phyloP scores from a whole-genome alignment of 768 basidiomycete genomes.

The Tricholoma hemisulphureum region DNA sequence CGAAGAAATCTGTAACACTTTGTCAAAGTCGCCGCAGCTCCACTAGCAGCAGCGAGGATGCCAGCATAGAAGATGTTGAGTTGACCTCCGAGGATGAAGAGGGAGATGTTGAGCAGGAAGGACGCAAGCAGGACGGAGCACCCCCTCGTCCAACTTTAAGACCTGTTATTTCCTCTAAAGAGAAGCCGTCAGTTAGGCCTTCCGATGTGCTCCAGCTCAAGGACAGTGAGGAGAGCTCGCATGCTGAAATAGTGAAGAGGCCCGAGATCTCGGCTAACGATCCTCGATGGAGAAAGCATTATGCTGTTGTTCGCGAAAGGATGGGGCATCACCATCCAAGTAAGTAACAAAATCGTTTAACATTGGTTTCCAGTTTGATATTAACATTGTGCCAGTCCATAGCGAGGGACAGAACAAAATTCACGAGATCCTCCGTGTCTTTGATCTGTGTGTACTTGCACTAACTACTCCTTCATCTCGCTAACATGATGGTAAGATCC shows the following conservation, averaged over 20 bases:
- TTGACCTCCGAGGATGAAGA: slow-evolving; percentile 23
- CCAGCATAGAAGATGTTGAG: slow-evolving; percentile 26
- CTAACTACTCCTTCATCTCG: background rate
- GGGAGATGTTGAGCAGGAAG: slow-evolving; percentile 1
- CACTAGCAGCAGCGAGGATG: slow-evolving; percentile 19
- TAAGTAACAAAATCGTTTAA: slow-evolving; percentile 39
- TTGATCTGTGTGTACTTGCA: slow-evolving; percentile 58
- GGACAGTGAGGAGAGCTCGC: slow-evolving; percentile 10
- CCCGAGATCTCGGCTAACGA: slow-evolving; percentile 49
- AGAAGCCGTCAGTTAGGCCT: background rate
- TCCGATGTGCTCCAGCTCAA: background rate
- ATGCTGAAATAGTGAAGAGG: slow-evolving; percentile 12
- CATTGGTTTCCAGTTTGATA: slow-evolving; percentile 1
- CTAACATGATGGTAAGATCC: slow-evolving; percentile 41
- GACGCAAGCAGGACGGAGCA: background rate
- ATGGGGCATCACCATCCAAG: slow-evolving; percentile 60
- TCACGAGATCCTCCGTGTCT: slow-evolving; percentile 73
- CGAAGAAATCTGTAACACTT: slow-evolving; percentile 11
- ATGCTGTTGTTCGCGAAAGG: slow-evolving; percentile 44
- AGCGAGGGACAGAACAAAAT: slow-evolving; percentile 57
- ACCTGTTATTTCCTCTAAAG: slow-evolving; percentile 1
- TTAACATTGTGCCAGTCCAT: slow-evolving; percentile 53
- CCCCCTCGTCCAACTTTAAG: background rate
- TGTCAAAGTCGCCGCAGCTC: slow-evolving; percentile 6
- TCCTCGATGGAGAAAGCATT: slow-evolving; percentile 50